Base-by-base conservation (phyloP, 345 rosid species). In the Ceriops decandra region DNA sequence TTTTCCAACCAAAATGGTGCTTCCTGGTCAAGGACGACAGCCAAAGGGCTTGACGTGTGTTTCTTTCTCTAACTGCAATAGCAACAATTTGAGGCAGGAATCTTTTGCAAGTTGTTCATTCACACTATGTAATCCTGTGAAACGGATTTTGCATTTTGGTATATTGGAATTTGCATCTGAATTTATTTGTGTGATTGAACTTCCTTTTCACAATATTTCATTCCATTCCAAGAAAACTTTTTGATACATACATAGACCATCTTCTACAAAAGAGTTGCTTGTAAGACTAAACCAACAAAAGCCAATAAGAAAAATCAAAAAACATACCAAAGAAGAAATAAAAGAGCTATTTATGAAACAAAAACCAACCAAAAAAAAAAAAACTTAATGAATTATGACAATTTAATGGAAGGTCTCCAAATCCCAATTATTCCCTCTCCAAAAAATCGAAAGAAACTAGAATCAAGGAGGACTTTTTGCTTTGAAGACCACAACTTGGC, bases 261-360 rank as follows among this genome's bases (percentile, higher is more conserved):
- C 27, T 67, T 63, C 69, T 62, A 56, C 33, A 67, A 38, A 66
- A 62, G 75, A 58, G 67, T 70, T 63, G 58, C 21, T 77, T 67
- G 63, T 32, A 66, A 26, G 66, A 68, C 53, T 51, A 0, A 38
- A n/a, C 62, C 3, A 32, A 30, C 5, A 62, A 33, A n/a, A 68
- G 32, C 49, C 17, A 5, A 31, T 3, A 33, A 21, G 22, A 69
- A 52, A 51, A 21, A 51, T 0, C 0, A 24, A 3, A 54, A 24
- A 60, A 15, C 28, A 27, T 21, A 56, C 2, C 24, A 11, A 19
- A 22, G 31, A 56, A 56, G 26, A 21, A 56, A 5, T 24, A 16
- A 15, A 24, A 4, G 5, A 56, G 59, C 59, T 56, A 21, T 24
- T 56, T 21, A 56, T 24, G 59, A 10, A 56, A 5, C 30, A 24